Evolutionary conservation across 805 yeast genomes (phyloP).

Genomic region (Barnettozyma sp.): DNA sequence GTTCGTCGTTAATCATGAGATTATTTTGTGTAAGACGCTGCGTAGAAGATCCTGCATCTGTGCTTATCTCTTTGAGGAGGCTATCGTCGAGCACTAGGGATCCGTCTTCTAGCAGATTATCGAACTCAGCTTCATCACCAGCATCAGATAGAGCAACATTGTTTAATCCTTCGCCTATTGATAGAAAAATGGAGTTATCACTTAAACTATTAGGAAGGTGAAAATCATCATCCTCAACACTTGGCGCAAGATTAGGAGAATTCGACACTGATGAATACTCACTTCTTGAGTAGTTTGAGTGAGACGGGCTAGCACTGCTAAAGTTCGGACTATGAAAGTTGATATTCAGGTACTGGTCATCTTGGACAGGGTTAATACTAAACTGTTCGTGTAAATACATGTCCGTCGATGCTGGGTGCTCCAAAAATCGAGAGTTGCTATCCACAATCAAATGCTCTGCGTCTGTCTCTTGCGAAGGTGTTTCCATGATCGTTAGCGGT

Average conservation of each 20-base stretch:
- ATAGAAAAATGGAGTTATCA: background rate
- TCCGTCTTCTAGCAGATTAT: conserved; percentile 4
- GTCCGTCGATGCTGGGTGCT: background rate
- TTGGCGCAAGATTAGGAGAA: conserved; percentile 22
- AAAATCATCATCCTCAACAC: conserved; percentile 15
- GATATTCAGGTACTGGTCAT: conserved; percentile 10
- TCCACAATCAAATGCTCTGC: too few relatives aligned
- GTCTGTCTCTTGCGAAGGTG: conserved; percentile 7
- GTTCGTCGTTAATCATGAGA: conserved; percentile 9
- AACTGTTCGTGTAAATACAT: conserved; percentile 1
- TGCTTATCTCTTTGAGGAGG: too few relatives aligned
- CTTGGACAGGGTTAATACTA: background rate
- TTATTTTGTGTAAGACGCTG: conserved; percentile 20
- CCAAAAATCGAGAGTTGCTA: background rate
- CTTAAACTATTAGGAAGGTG: background rate
- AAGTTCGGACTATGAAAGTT: conserved; percentile 15
- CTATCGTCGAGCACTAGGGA: too few relatives aligned
- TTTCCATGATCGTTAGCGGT: conserved; percentile 9
- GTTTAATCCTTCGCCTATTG: conserved; percentile 6
- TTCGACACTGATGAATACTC: conserved; percentile 22
- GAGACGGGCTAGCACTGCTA: conserved; percentile 7
- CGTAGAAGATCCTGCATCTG: too few relatives aligned
- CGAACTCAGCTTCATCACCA: conserved; percentile 10
- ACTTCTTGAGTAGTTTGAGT: conserved; percentile 12
- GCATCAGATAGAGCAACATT: conserved; percentile 7